Percentiles rank a stretch among this genome's conserved stretches.
Evolutionary conservation across 495 filamentous ascomycete species (phyloP).

Genomic region (Penicillium paradoxum): DNA sequence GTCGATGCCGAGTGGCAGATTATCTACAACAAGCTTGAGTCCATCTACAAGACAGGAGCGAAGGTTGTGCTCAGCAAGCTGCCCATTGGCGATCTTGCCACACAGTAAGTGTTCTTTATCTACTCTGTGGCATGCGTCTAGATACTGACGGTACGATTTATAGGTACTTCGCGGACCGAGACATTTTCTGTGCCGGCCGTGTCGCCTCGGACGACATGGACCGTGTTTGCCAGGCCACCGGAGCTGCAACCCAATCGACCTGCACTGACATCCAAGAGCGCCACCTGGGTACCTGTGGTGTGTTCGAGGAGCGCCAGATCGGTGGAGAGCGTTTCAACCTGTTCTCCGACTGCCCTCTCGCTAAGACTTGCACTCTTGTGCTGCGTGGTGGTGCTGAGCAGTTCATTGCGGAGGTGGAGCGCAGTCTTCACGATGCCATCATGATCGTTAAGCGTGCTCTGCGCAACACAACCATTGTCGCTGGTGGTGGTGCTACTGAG

Average conservation of each 20-base stretch:
- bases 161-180: conserved; percentile 90
- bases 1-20: conserved; percentile 99
- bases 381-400: conserved; percentile 96
- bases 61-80: conserved; percentile 97
- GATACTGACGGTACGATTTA: conserved; percentile 5
- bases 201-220: conserved; percentile 93
- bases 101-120: conserved; percentile 57
- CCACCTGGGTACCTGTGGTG: conserved; percentile 86
- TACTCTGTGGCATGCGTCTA: not conserved
- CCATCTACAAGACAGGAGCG: conserved; percentile 83
- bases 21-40: conserved; percentile 98
- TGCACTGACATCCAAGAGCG: conserved; percentile 90
- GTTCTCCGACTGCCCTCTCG: conserved; percentile 90
- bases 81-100: conserved; percentile 95
- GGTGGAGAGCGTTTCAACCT: conserved; percentile 97
- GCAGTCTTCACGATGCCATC: conserved; percentile 94
- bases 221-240: conserved; percentile 90
- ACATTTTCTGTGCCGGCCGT: conserved; percentile 97
- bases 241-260: conserved; percentile 87
- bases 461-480: conserved; percentile 88
- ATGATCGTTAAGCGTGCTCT: conserved; percentile 99
- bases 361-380: conserved; percentile 94
- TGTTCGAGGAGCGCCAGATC: conserved; percentile 94
- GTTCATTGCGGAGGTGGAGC: conserved; percentile 97
- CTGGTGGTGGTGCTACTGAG: conserved; percentile 89